Base-by-base conservation (phyloP, 1,139 yeast species). In the Hyphopichia buzzinii region DNA sequence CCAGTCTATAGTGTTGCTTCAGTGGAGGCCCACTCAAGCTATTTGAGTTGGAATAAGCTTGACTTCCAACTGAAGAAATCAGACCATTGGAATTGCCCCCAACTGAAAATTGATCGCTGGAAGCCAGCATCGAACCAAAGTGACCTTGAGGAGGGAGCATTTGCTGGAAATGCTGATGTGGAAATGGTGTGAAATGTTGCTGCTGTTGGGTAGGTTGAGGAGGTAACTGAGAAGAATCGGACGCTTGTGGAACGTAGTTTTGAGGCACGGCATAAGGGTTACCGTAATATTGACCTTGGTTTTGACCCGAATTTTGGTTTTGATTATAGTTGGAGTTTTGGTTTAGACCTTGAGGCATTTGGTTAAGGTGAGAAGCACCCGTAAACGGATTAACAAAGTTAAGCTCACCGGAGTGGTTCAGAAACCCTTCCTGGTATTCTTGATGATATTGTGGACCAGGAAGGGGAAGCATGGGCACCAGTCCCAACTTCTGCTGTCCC, bases 381-480 rank as follows among this genome's bases (percentile, higher is more conserved):
- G 43, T 38, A 40, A 55, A 55, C 8, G 60, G 62, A 37, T 55
- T 57, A 14, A 51, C 46, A 35, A 57, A 58, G 3, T 49, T 43
- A 10, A 54, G 35, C 24, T 50, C 54, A 31, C 31, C 34, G 11
- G 35, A 29, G 16, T 25, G 26, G 17, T 11, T 30, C 12, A 30
- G 32, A 7, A 30, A 13, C 26, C 11, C 8, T 12, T 8, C 26
- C 26, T 19, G 23, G 23, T 19, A 19, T 10, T 31, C 28, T 23
- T 31, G 40, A 19, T 36, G 39, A 29, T 31, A 36, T 26, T 34
- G 34, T 22, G 34, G 40, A 23, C 29, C 38, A 25, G 34, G 23
- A 10, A 19, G 42, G 15, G 22, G 34, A 7, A 19, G 10, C 23
- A 26, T 7, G n/a, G 35, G 35, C 22, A 32, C 26, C n/a, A 24